These are phyloP conservation scores for Cenchrus purpureus DNA, from an alignment of 176 grass and related monocot species.

Conservation along the genomic window DNA sequence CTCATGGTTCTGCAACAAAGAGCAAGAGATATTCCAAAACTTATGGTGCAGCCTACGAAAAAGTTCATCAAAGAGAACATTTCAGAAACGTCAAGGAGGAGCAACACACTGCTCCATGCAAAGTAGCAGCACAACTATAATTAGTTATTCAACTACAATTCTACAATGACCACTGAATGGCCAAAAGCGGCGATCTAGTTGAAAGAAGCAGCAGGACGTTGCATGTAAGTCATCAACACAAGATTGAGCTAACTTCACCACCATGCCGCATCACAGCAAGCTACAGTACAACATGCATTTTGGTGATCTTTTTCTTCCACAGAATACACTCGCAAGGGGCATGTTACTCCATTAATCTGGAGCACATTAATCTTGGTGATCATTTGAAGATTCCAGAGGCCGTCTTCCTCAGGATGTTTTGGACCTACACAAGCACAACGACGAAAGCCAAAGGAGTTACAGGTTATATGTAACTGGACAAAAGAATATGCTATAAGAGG, in stretches of 20 bases:
- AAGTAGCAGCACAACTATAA: constrained; percentile 11
- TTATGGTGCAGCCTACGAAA: neutral
- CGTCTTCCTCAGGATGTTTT: constrained; percentile 60
- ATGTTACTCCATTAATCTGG: constrained; percentile 14
- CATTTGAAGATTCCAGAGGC: constrained; percentile 69
- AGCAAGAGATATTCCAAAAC: neutral
- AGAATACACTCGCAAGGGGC: no score
- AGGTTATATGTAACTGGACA: neutral
- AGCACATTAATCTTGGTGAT: neutral
- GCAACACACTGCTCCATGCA: constrained; percentile 1
- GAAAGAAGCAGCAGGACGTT: constrained; percentile 9
- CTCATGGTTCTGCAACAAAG: constrained; percentile 4
- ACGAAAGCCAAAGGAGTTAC: neutral
- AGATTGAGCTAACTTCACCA: no score
- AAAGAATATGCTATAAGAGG: neutral
- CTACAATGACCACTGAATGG: neutral
- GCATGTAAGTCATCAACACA: neutral
- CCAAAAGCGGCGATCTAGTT: neutral
- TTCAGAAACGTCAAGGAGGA: neutral
- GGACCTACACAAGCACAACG: constrained; percentile 47
- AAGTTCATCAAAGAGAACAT: neutral
- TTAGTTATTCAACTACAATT: constrained; percentile 21
- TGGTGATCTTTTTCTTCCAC: neutral
- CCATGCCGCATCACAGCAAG: neutral
- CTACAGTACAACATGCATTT: neutral